phyloP scores from a whole-genome alignment of 1,139 yeast genomes.

The Hansenula lynferdii region DNA sequence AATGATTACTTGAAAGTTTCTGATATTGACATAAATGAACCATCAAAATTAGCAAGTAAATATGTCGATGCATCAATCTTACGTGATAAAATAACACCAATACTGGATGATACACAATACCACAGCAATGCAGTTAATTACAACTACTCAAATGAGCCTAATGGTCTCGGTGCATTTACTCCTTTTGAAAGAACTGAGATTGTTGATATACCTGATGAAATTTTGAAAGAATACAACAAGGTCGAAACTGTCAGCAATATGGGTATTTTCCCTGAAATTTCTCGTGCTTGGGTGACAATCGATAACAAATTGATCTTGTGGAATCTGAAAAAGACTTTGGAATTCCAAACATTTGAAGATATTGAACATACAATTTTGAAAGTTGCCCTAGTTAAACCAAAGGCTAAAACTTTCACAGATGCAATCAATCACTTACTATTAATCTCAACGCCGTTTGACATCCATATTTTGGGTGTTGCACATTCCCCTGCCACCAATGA shows the following conservation, averaged over 20 bases:
- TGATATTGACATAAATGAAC: slow-evolving; percentile 20
- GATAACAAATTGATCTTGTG: slow-evolving; percentile 83
- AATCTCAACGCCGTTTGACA: slow-evolving; percentile 75
- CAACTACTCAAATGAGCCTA: slow-evolving; percentile 31
- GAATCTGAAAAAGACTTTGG: slow-evolving; percentile 61
- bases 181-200: slow-evolving; percentile 73
- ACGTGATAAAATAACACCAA: slow-evolving; percentile 34
- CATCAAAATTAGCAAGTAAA: slow-evolving; percentile 34
- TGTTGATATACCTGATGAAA: slow-evolving; percentile 75
- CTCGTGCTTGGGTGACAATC: slow-evolving; percentile 83
- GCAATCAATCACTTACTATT: slow-evolving; percentile 68
- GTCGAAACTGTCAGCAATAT: slow-evolving; percentile 67
- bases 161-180: slow-evolving; percentile 47
- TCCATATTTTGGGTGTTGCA: slow-evolving; percentile 73
- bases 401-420: slow-evolving; percentile 73
- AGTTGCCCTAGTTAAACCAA: slow-evolving; percentile 75
- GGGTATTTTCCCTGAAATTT: slow-evolving; percentile 81
- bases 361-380: slow-evolving; percentile 73
- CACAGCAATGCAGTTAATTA: slow-evolving; percentile 38
- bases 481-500: slow-evolving; percentile 44
- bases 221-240: slow-evolving; percentile 64
- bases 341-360: slow-evolving; percentile 79
- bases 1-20: slow-evolving; percentile 18
- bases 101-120: slow-evolving; percentile 34
- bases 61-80: slow-evolving; percentile 33